A percentile compares a stretch with the other conserved stretches of the same genome.
These are phyloP conservation scores for Adansonia grandidieri DNA, from an alignment of 441 rosid species.

Conservation along the genomic window DNA sequence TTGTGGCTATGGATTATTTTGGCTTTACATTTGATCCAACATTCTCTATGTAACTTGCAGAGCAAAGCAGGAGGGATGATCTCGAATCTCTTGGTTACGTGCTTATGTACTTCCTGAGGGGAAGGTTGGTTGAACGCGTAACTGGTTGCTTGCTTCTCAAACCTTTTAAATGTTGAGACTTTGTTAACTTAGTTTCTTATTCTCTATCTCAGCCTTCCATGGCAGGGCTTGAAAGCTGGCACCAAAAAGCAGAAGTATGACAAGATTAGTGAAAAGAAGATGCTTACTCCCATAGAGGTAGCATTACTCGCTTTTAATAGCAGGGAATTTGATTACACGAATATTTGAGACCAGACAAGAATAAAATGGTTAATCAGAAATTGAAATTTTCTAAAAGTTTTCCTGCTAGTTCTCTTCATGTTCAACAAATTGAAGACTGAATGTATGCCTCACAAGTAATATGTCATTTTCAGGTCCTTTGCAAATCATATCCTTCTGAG, in stretches of 20 bases:
- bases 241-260: constrained; percentile 75
- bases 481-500: constrained; percentile 69
- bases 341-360: neutral
- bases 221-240: constrained; percentile 75
- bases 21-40: constrained; percentile 18
- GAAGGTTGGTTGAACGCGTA: constrained; percentile 44
- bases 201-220: constrained; percentile 56
- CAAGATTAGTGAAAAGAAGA: constrained; percentile 67
- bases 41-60: constrained; percentile 36
- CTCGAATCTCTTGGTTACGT: constrained; percentile 71
- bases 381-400: neutral
- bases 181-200: constrained; percentile 24
- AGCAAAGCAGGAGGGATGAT: constrained; percentile 76
- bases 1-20: constrained; percentile 8
- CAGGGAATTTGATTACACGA: neutral
- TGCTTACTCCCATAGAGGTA: constrained; percentile 68
- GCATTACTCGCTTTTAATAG: neutral
- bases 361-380: constrained; percentile 3
- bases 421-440: neutral
- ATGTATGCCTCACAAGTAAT: constrained; percentile 10
- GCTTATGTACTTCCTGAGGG: constrained; percentile 64
- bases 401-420: neutral
- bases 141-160: constrained; percentile 23
- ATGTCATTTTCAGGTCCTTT: constrained; percentile 52
- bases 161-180: constrained; percentile 11